These are phyloP conservation scores for Pulveroboletus ravenelii DNA, from an alignment of 768 basidiomycete species.

Conservation along the genomic window DNA sequence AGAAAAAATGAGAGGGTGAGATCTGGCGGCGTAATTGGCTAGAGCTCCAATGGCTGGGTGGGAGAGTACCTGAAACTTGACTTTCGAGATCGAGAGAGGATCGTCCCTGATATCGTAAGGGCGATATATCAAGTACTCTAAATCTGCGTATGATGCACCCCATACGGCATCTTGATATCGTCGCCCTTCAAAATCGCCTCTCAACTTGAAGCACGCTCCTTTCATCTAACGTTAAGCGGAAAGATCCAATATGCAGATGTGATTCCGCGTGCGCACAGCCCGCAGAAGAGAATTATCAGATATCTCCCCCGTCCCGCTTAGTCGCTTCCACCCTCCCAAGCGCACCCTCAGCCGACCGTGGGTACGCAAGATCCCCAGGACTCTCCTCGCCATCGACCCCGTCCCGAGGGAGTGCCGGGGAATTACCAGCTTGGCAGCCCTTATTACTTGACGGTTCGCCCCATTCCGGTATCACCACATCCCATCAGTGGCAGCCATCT, in stretches of 20 bases:
- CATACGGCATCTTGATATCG: constrained; percentile 33
- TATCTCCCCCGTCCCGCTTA: constrained; percentile 9
- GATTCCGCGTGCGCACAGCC: constrained; percentile 26
- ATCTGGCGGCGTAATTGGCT: constrained; percentile 25
- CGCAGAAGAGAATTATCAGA: constrained; percentile 15
- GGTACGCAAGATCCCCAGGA: constrained; percentile 9
- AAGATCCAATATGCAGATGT: constrained; percentile 32
- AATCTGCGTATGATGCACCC: constrained; percentile 32
- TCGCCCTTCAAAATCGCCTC: constrained; percentile 18
- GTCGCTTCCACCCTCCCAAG: neutral
- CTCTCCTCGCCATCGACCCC: constrained; percentile 3
- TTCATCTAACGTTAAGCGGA: constrained; percentile 36
- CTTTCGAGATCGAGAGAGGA: constrained; percentile 35
- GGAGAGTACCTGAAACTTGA: constrained; percentile 34
- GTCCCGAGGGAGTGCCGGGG: constrained; percentile 19
- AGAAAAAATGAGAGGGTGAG: constrained; percentile 11
- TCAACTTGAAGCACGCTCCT: constrained; percentile 26
- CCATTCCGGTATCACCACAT: constrained; percentile 12
- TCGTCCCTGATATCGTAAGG: constrained; percentile 35
- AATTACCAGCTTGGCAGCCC: neutral
- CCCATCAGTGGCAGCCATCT: constrained; percentile 16
- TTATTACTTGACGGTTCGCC: constrained; percentile 1
- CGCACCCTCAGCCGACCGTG: constrained; percentile 3
- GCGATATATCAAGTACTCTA: constrained; percentile 31
- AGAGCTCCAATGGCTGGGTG: constrained; percentile 26